Evolutionary conservation across 306 rosid species (phyloP), one percentile per base, ranked within the genome.

Genomic region (Neltuma alba): DNA sequence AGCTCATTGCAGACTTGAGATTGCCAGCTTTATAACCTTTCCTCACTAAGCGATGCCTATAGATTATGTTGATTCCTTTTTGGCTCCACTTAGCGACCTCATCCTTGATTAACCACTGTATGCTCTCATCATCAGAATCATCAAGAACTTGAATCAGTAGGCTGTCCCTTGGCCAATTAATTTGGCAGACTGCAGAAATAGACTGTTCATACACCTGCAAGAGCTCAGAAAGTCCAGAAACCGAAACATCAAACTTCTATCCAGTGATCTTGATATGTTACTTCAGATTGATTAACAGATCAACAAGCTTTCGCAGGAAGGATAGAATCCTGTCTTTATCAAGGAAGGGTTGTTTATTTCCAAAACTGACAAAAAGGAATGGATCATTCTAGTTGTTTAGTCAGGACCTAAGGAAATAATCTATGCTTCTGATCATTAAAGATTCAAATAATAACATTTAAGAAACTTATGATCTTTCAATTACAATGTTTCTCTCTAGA

Each of bases 21-120:
- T 94, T 94, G 85, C 98, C 98, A 16, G 98, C 98, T 89, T 94
- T 92, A 80, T 94, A 94, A 81, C 98, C 97, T 7, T 97, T 94
- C 88, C 98, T 87, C 79, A 86, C 20, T 52, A 86, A 75, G n/a
- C 98, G 97, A 87, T 94, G 98, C 76, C 91, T 76, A 79, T 94
- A 94, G 79, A 89, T 79, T 81, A 94, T 89, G 82, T 92, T 91
- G 77, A 91, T 34, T 65, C 97, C 98, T 88, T 82, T 94, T 76
- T 88, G 97, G 76, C 58, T 92, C 98, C 98, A 94, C 72, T 86
- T 84, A 75, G 83, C 63, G 81, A 92, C 98, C 88, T 92, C 98
- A 6, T 81, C 82, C 83, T 92, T 87, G 74, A 94, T 94, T 72
- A 94, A 83, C 86, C 89, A 74, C 83, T 85, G 97, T 80, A 94